A percentile compares a stretch with the other conserved stretches of the same genome.
phyloP scores from a whole-genome alignment of 2,329 filamentous ascomycete genomes.

The Arthrobotrys conoides region DNA sequence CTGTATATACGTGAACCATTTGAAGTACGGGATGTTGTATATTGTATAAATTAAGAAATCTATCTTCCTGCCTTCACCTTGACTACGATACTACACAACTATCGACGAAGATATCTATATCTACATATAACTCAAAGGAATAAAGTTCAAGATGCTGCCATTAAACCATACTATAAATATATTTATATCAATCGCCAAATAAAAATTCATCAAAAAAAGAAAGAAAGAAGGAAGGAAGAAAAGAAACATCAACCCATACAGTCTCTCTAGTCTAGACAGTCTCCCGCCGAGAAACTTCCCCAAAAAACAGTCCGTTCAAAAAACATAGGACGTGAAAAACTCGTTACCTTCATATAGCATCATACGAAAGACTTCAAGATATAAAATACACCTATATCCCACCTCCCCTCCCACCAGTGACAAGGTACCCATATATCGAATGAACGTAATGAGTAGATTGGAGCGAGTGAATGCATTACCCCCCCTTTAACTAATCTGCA shows the following conservation, averaged over 20 bases:
- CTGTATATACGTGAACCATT: constrained; percentile 3
- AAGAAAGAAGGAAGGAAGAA: neutral
- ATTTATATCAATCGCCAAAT: neutral
- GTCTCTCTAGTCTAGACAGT: neutral
- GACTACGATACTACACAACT: neutral
- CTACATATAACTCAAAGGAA: neutral
- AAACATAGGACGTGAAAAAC: neutral
- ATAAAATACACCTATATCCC: constrained; percentile 2
- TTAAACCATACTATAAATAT: constrained; percentile 3
- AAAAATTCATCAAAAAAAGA: no score
- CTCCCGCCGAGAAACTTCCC: neutral
- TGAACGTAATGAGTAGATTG: neutral
- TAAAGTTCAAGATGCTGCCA: neutral
- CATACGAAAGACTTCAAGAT: constrained; percentile 1
- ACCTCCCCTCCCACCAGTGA: no score
- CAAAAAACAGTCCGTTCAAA: neutral
- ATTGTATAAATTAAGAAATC: constrained; percentile 1
- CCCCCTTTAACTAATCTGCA: neutral
- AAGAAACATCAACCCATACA: neutral
- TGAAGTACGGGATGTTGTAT: neutral
- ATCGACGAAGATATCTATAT: neutral
- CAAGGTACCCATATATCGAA: neutral
- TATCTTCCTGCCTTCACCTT: neutral
- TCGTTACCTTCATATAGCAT: neutral
- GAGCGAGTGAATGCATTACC: neutral